These are phyloP conservation scores for Hericium coralloides DNA, from an alignment of 768 basidiomycete species.

Conservation along the genomic window DNA sequence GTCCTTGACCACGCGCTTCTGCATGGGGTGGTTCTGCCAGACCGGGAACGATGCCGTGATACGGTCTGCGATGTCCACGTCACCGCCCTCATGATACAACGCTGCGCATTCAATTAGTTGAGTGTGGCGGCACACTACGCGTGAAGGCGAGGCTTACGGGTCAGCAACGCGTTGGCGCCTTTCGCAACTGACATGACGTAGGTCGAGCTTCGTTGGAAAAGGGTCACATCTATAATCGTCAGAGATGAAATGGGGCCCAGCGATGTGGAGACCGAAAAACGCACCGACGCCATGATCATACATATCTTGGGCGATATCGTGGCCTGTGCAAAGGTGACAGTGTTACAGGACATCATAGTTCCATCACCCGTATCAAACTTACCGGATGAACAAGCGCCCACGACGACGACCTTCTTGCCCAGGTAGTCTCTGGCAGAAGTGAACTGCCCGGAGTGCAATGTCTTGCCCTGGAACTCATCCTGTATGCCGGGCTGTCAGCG, in stretches of 20 bases:
- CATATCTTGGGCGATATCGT: slow-evolving; percentile 26
- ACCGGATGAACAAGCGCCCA: slow-evolving; percentile 27
- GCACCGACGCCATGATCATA: slow-evolving; percentile 18
- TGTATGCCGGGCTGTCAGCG: background rate
- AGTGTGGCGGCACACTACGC: background rate
- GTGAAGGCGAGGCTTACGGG: background rate
- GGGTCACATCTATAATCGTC: slow-evolving; percentile 13
- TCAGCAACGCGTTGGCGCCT: slow-evolving; percentile 11
- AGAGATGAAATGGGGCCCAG: background rate
- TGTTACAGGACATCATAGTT: background rate
- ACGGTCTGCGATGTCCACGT: slow-evolving; percentile 45
- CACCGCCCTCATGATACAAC: slow-evolving; percentile 8
- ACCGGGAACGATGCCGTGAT: slow-evolving; percentile 34
- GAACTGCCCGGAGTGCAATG: slow-evolving; percentile 25
- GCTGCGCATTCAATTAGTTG: background rate
- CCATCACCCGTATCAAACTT: background rate
- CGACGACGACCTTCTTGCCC: slow-evolving; percentile 33
- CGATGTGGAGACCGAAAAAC: background rate
- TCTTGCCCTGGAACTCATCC: slow-evolving; percentile 25
- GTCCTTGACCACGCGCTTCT: slow-evolving; percentile 27
- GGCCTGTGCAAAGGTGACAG: slow-evolving; percentile 10
- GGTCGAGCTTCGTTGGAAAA: slow-evolving; percentile 27
- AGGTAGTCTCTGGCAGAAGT: slow-evolving; percentile 20
- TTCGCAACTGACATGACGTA: slow-evolving; percentile 25
- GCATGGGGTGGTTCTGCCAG: slow-evolving; percentile 16